These are phyloP conservation scores for Coniella vitis DNA, from an alignment of 2,329 filamentous ascomycete species.

Conservation along the genomic window DNA sequence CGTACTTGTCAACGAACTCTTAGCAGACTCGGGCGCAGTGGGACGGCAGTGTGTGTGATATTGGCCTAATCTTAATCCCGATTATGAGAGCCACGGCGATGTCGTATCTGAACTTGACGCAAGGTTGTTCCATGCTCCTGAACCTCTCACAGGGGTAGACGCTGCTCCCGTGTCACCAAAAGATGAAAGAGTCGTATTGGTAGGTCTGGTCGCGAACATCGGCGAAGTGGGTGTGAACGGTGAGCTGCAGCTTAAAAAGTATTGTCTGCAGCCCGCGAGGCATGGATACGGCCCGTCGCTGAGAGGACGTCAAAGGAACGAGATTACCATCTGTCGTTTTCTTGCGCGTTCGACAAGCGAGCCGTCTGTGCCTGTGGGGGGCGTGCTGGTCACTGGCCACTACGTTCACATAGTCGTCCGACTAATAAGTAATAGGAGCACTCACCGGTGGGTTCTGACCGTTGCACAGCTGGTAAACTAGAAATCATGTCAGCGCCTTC, in stretches of 20 bases:
- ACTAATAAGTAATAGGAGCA: conserved; percentile 10
- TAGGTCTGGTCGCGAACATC: conserved; percentile 4
- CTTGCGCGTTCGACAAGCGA: conserved; percentile 10
- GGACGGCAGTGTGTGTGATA: neutral
- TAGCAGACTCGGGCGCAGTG: neutral
- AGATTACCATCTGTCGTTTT: conserved; percentile 12
- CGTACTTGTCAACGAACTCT: too few relatives aligned
- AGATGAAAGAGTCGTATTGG: neutral
- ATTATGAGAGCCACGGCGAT: neutral
- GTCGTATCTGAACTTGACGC: neutral
- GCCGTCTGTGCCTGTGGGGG: conserved; percentile 11
- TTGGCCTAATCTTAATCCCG: neutral
- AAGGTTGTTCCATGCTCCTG: neutral
- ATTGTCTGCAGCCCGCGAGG: conserved; percentile 17
- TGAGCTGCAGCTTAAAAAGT: conserved; percentile 12
- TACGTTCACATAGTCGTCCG: too few relatives aligned
- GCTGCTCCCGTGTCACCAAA: neutral
- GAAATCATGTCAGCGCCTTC: conserved; percentile 4
- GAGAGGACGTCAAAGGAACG: conserved; percentile 9
- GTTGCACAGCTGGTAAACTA: conserved; percentile 9
- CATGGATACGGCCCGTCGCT: conserved; percentile 14
- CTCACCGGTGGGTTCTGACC: conserved; percentile 11
- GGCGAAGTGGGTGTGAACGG: conserved; percentile 12
- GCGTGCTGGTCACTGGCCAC: too few relatives aligned
- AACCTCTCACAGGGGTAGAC: neutral